phyloP scores from a whole-genome alignment of 1,284 basidiomycete species.

The Stereum hirsutum region DNA sequence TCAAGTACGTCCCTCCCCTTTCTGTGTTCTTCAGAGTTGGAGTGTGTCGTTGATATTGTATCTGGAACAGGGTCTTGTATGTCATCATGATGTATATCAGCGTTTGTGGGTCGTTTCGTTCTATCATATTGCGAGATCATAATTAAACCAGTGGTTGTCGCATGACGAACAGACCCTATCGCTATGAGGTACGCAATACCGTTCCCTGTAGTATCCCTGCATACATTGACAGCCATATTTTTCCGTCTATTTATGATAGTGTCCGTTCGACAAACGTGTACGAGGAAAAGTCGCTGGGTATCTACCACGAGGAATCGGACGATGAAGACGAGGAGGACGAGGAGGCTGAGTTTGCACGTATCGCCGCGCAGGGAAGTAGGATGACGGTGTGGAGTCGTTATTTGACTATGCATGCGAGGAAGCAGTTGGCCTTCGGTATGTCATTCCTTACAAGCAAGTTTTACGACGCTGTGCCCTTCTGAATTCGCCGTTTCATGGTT shows the following conservation, averaged over 20 bases:
- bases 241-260: slow-evolving; percentile 22
- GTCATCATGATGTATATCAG: slow-evolving; percentile 86
- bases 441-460: not conserved
- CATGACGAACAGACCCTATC: slow-evolving; percentile 45
- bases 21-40: slow-evolving; percentile 12
- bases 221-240: not conserved
- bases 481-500: not conserved
- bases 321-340: slow-evolving; percentile 34
- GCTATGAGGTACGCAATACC: slow-evolving; percentile 49
- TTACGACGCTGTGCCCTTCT: too few species aligned
- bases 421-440: slow-evolving; percentile 82
- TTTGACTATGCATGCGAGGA: slow-evolving; percentile 71
- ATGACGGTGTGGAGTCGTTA: slow-evolving; percentile 68
- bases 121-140: too few species aligned
- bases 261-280: slow-evolving; percentile 99
- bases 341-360: too few species aligned
- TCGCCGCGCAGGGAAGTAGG: slow-evolving; percentile 10
- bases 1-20: slow-evolving; percentile 49
- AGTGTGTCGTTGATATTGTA: too few species aligned
- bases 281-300: slow-evolving; percentile 81
- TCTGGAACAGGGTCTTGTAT: slow-evolving; percentile 60
- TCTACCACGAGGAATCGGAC: slow-evolving; percentile 50
- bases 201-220: too few species aligned
- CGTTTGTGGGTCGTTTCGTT: slow-evolving; percentile 42
- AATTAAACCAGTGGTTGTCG: not conserved